Evolutionary conservation across 2,329 filamentous ascomycete genomes (phyloP).

Genomic region (Fusarium armeniacum): DNA sequence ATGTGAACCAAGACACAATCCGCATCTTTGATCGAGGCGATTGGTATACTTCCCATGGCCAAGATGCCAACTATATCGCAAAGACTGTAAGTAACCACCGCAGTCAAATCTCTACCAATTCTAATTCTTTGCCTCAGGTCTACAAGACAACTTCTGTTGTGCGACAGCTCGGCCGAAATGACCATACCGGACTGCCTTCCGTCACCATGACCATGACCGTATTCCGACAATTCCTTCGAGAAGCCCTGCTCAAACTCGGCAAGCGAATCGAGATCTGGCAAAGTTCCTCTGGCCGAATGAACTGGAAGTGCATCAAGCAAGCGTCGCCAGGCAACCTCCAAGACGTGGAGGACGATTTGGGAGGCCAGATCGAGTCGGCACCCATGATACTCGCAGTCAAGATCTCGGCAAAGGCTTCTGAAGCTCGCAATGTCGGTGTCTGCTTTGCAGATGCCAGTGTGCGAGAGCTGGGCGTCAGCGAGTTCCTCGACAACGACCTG

Average conservation of each 20-base stretch:
- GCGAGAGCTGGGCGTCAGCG: slow-evolving; percentile 93
- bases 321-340: slow-evolving; percentile 97
- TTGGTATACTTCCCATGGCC: slow-evolving; percentile 94
- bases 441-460: slow-evolving; percentile 99
- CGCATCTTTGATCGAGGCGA: slow-evolving; percentile 95
- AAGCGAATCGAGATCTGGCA: slow-evolving; percentile 94
- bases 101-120: background rate
- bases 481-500: slow-evolving; percentile 98
- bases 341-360: slow-evolving; percentile 95
- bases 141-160: slow-evolving; percentile 99
- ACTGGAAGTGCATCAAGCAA: slow-evolving; percentile 92
- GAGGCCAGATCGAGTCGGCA: slow-evolving; percentile 85
- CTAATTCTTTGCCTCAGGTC: slow-evolving; percentile 66
- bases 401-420: slow-evolving; percentile 86
- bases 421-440: slow-evolving; percentile 89
- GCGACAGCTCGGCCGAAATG: slow-evolving; percentile 86
- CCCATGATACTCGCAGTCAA: slow-evolving; percentile 97
- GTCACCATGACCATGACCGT: slow-evolving; percentile 97
- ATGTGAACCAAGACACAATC: slow-evolving; percentile 79
- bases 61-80: slow-evolving; percentile 87
- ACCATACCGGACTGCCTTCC: slow-evolving; percentile 87
- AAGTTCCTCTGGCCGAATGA: slow-evolving; percentile 80
- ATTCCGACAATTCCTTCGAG: slow-evolving; percentile 93
- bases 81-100: slow-evolving; percentile 68
- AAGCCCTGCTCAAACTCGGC: slow-evolving; percentile 90